These are phyloP conservation scores for Tolypocladium tropicale DNA, from an alignment of 2,329 filamentous ascomycete species.

Conservation along the genomic window DNA sequence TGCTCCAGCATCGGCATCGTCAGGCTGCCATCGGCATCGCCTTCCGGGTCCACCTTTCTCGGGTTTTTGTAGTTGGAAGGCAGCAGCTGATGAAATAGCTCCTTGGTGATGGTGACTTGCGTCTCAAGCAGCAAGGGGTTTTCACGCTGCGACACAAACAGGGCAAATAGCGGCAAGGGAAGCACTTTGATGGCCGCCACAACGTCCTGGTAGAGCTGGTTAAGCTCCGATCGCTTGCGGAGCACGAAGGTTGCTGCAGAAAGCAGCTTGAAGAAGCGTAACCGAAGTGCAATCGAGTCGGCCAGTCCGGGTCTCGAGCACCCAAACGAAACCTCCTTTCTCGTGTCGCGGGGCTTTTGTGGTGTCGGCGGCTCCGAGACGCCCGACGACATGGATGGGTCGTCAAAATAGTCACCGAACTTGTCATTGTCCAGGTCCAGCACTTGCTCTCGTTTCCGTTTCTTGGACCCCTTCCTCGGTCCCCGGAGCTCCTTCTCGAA, in stretches of 20 bases:
- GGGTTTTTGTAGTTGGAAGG: conserved; percentile 30
- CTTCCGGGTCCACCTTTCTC: conserved; percentile 22
- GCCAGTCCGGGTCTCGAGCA: conserved; percentile 19
- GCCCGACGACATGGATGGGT: conserved; percentile 40
- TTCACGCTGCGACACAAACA: conserved; percentile 33
- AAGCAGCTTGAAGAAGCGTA: conserved; percentile 50
- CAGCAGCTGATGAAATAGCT: conserved; percentile 35
- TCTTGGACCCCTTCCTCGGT: conserved; percentile 29
- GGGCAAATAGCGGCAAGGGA: conserved; percentile 45
- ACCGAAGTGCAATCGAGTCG: conserved; percentile 50
- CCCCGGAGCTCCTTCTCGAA: conserved; percentile 52
- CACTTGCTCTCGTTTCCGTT: conserved; percentile 35
- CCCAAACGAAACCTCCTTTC: conserved; percentile 11
- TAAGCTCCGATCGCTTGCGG: conserved; percentile 27
- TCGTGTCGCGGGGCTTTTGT: conserved; percentile 21
- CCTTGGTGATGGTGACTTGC: conserved; percentile 34
- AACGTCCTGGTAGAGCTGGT: conserved; percentile 49
- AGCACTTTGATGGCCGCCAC: conserved; percentile 47
- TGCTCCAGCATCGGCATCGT: conserved; percentile 36
- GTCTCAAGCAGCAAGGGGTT: conserved; percentile 25
- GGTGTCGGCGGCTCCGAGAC: conserved; percentile 36
- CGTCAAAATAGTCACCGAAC: conserved; percentile 50
- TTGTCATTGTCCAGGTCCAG: conserved; percentile 50
- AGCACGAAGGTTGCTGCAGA: conserved; percentile 38
- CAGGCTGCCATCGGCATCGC: conserved; percentile 26